Conservation (phyloP, 768 basidiomycete genomes). For the Fomitopsis pulvina region DNA sequence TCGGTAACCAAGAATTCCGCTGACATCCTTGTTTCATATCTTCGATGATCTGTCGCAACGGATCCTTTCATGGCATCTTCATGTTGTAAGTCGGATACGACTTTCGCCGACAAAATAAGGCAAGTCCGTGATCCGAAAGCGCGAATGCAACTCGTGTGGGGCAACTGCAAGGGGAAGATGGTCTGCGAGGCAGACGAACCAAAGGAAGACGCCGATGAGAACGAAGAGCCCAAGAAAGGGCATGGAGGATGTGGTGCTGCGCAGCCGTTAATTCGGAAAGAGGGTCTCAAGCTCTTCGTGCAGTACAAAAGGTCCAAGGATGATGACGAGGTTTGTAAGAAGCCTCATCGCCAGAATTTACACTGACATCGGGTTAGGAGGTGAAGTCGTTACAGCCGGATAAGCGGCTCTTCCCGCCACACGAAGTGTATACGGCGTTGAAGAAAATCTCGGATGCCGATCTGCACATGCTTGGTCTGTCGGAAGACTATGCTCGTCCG, state of each 20-base stretch:
- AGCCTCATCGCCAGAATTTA: conserved; percentile 1
- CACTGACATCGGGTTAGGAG: conserved; percentile 41
- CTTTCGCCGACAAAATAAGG: conserved; percentile 82
- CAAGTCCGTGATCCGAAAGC: conserved; percentile 82
- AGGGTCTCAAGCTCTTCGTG: conserved; percentile 90
- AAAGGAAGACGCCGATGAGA: conserved; percentile 76
- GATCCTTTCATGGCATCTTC: conserved; percentile 11
- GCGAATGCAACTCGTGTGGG: conserved; percentile 83
- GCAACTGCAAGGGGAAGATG: conserved; percentile 83
- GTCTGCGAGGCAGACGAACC: conserved; percentile 84
- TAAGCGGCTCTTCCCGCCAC: conserved; percentile 74
- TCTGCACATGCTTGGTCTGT: conserved; percentile 83
- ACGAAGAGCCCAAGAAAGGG: conserved; percentile 75
- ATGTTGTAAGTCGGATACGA: conserved; percentile 67
- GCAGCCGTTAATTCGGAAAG: conserved; percentile 88
- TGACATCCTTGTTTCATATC: conserved; percentile 63
- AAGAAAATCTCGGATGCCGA: conserved; percentile 93
- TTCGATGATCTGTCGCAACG: conserved; percentile 12
- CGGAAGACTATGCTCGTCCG: conserved; percentile 92
- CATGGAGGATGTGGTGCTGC: conserved; percentile 96
- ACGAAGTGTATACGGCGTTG: conserved; percentile 89
- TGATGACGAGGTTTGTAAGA: conserved; percentile 80
- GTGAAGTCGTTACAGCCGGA: conserved; percentile 76
- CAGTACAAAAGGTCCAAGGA: conserved; percentile 95
- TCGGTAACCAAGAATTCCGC: conserved; percentile 31